Conservation (phyloP, 352 stramenopile species). For the Detonula confervacea region DNA sequence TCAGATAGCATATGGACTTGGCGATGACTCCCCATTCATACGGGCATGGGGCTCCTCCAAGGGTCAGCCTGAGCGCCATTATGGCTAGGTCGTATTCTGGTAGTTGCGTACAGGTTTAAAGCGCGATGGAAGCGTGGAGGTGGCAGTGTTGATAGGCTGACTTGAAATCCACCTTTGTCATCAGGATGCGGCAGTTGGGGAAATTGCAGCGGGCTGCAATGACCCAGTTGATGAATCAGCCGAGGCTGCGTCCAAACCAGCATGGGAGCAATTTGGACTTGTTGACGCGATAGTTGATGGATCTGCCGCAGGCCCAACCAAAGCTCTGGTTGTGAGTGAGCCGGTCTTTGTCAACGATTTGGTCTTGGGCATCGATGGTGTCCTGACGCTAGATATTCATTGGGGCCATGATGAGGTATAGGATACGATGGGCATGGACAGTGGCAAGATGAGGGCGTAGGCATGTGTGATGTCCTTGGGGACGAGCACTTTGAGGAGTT, state of each 20-base stretch:
- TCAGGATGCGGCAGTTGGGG: constrained; percentile 9
- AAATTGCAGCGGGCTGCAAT: constrained; percentile 15
- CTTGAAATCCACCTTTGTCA: constrained; percentile 9
- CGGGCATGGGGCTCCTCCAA: constrained; percentile 1
- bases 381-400: too few relatives aligned
- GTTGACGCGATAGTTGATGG: too few relatives aligned
- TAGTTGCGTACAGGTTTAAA: constrained; percentile 2
- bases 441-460: background rate
- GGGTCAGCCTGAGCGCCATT: constrained; percentile 1
- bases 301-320: too few relatives aligned
- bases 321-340: too few relatives aligned
- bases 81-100: background rate
- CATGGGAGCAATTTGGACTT: too few relatives aligned
- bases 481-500: background rate
- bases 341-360: too few relatives aligned
- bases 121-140: too few relatives aligned
- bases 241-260: too few relatives aligned
- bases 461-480: background rate
- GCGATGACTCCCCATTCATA: background rate
- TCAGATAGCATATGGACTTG: background rate
- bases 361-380: too few relatives aligned
- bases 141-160: constrained; percentile 12
- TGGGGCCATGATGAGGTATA: background rate
- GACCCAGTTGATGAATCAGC: constrained; percentile 30
- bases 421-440: background rate